Percentiles rank a stretch among this genome's conserved stretches.
phyloP scores from a whole-genome alignment of 2,329 filamentous ascomycete species.

The Pseudohalonectria lignicola region DNA sequence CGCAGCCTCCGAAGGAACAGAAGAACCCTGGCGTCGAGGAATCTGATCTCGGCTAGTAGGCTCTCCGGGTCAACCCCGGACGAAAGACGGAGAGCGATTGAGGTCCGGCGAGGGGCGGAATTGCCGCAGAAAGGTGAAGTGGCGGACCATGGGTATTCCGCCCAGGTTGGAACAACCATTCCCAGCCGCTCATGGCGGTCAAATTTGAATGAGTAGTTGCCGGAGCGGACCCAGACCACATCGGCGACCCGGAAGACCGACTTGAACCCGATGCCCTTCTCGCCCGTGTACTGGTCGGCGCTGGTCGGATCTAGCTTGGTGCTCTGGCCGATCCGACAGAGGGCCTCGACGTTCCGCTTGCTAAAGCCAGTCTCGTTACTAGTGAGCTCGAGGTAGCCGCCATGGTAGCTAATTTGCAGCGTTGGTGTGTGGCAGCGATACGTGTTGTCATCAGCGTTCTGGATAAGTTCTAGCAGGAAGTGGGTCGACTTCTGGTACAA shows the following conservation, averaged over 20 bases:
- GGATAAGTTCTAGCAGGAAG: conserved; percentile 27
- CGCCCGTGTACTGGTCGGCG: conserved; percentile 30
- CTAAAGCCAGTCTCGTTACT: conserved; percentile 38
- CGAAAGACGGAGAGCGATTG: conserved; percentile 25
- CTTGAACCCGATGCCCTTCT: conserved; percentile 40
- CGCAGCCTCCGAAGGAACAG: conserved; percentile 29
- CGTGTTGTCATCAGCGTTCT: conserved; percentile 29
- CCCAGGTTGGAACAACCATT: conserved; percentile 35
- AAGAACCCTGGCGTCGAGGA: conserved; percentile 17
- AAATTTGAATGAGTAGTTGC: conserved; percentile 30
- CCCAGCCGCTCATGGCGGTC: conserved; percentile 30
- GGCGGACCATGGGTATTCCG: conserved; percentile 10
- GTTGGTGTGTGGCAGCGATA: conserved; percentile 19
- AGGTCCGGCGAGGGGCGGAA: conserved; percentile 12
- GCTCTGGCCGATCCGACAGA: conserved; percentile 32
- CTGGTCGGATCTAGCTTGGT: too few species aligned
- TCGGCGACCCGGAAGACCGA: conserved; percentile 33
- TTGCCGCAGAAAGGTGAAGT: too few species aligned
- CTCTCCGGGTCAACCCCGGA: conserved; percentile 9
- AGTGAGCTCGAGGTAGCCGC: conserved; percentile 26
- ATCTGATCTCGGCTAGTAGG: conserved; percentile 4
- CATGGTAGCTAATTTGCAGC: conserved; percentile 5
- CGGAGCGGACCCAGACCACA: conserved; percentile 31
- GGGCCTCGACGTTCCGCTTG: conserved; percentile 25
- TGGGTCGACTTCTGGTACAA: conserved; percentile 21